Evolutionary conservation across 306 rosid species (phyloP).

Genomic region (Datisca glomerata): DNA sequence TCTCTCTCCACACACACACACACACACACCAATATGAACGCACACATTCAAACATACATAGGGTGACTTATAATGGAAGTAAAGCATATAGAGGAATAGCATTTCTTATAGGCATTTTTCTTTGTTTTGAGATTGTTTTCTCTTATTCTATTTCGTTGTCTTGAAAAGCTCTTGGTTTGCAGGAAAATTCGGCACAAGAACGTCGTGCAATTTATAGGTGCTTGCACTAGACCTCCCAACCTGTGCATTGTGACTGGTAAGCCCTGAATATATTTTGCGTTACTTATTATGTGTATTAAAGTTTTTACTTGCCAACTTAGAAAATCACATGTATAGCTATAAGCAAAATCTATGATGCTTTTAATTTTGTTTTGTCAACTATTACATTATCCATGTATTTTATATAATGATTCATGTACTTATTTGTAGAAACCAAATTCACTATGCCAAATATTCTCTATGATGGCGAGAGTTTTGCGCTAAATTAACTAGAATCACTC

Average conservation of each 20-base stretch:
- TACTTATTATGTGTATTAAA: slow-evolving; percentile 4
- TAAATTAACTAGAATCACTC: not conserved
- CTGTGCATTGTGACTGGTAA: slow-evolving; percentile 95
- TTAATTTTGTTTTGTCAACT: no score
- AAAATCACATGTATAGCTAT: slow-evolving; percentile 1
- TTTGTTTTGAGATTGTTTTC: not conserved
- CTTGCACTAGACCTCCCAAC: slow-evolving; percentile 82
- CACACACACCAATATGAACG: no score
- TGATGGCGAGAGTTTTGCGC: no score
- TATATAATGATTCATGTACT: no score
- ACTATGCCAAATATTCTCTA: not conserved
- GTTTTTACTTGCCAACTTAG: slow-evolving; percentile 1
- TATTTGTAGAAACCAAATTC: no score
- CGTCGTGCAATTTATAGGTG: slow-evolving; percentile 98
- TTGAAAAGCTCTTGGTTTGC: slow-evolving; percentile 17
- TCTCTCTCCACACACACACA: no score
- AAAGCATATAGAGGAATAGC: no score
- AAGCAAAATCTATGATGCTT: not conserved
- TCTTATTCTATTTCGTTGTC: not conserved
- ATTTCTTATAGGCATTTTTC: no score
- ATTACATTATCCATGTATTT: no score
- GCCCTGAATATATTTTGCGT: slow-evolving; percentile 11
- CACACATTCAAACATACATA: no score
- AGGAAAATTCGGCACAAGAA: slow-evolving; percentile 98
- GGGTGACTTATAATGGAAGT: no score